A percentile compares a stretch with the other conserved stretches of the same genome.
Conservation (phyloP, 345 rosid species). For the Excoecaria cochinchinensis region DNA sequence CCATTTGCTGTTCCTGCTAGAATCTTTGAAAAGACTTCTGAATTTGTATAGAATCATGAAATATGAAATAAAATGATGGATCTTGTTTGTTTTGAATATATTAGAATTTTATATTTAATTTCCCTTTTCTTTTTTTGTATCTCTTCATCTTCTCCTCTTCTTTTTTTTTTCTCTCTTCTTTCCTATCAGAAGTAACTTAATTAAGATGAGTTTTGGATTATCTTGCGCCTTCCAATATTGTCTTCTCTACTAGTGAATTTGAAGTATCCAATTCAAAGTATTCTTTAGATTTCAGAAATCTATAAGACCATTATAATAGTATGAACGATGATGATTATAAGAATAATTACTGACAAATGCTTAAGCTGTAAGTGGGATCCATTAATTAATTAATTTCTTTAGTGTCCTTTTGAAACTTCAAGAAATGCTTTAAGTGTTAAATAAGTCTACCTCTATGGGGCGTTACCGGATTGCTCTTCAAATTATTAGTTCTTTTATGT, state of each 20-base stretch:
- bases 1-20: slow-evolving; percentile 41
- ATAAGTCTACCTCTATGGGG: background rate
- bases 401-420: slow-evolving; percentile 4
- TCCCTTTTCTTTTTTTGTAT: too few relatives aligned
- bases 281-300: background rate
- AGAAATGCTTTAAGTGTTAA: slow-evolving; percentile 13
- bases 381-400: background rate
- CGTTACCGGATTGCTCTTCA: background rate
- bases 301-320: too few relatives aligned
- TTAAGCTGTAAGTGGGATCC: too few relatives aligned
- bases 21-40: slow-evolving; percentile 10
- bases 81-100: background rate
- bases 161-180: too few relatives aligned
- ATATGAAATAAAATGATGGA: too few relatives aligned
- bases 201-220: slow-evolving; percentile 8
- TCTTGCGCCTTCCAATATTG: background rate
- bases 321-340: background rate
- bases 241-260: background rate
- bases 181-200: too few relatives aligned
- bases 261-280: too few relatives aligned
- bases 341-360: background rate
- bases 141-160: too few relatives aligned
- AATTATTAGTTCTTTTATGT: background rate
- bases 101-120: background rate
- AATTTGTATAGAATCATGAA: background rate